Evolutionary conservation across 148 eudicot genomes (phyloP), one percentile per base, ranked within the genome.

Genomic region (Camellia japonica): DNA sequence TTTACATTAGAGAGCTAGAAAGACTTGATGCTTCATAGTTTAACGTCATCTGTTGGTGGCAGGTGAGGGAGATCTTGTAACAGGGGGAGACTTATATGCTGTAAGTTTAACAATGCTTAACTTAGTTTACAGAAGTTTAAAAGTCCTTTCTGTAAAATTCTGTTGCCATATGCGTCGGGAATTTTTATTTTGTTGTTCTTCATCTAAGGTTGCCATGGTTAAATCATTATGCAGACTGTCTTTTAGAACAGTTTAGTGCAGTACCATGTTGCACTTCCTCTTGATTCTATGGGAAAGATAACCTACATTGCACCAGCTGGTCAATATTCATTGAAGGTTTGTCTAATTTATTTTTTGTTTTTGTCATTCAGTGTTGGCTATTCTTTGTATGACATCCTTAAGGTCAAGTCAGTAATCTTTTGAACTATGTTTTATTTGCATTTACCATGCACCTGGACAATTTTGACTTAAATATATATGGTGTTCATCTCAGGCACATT

Each of bases 1-100:
- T 54, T 60, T 56, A 13, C 18, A 71, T 61, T 30, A 6, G 74
- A 68, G 61, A 56, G 49, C 41, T 60, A 12, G 55, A 59, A 59
- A 52, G 44, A 63, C 43, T 23, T 56, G 4, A 52, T 64, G 44
- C n/a, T 75, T 83, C 68, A 44, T 41, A 54, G 68, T 60, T 51
- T 30, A 58, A 49, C 38, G 13, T 71, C 64, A 3, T 81, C 54
- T 54, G 69, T 51, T 84, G 68, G 71, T 85, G 78, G 56, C 91
- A 96, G 99, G 99, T 68, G 99, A 94, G 84, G 99, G 99, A 7
- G 99, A 94, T 85, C 83, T 85, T 86, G 77, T 97, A 78, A 97
- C 98, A 70, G 97, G 99, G 80, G 99, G 99, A 86, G 99, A 97
- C 85, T 85, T 97, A 55, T 94, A 97, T 89, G 99, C 97, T 67